These are phyloP conservation scores for Macrolepiota albuminosa DNA, from an alignment of 768 basidiomycete genomes.

Conservation along the genomic window DNA sequence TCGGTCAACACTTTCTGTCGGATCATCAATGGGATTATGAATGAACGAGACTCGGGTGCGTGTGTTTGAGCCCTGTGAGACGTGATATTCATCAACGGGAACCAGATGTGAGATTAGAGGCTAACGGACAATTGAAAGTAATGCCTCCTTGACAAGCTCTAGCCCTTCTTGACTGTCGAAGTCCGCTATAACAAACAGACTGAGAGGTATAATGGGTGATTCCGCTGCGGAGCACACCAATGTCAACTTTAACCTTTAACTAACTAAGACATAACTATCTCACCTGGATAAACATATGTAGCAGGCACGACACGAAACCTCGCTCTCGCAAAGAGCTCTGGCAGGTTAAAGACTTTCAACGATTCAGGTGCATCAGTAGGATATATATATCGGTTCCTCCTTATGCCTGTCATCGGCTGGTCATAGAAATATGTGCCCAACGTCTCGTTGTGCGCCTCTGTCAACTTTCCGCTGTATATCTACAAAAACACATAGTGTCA, in stretches of 20 bases:
- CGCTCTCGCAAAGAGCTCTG: constrained; percentile 45
- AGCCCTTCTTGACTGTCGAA: constrained; percentile 61
- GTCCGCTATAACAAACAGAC: constrained; percentile 69
- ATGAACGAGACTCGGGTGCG: constrained; percentile 68
- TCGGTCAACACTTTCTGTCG: constrained; percentile 13
- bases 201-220: constrained; percentile 34
- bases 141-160: constrained; percentile 56
- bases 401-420: constrained; percentile 62
- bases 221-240: constrained; percentile 19
- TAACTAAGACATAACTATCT: constrained; percentile 13
- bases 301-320: constrained; percentile 36
- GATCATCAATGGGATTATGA: constrained; percentile 52
- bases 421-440: constrained; percentile 87
- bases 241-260: neutral
- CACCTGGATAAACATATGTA: constrained; percentile 65
- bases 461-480: constrained; percentile 56
- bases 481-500: constrained; percentile 16
- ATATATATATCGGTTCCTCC: constrained; percentile 76
- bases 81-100: neutral
- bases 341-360: constrained; percentile 51
- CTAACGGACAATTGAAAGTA: constrained; percentile 56
- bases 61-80: constrained; percentile 36
- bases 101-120: neutral
- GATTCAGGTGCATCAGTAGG: constrained; percentile 41
- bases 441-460: constrained; percentile 44